phyloP scores from a whole-genome alignment of 2,329 filamentous ascomycete species.

The Cladophialophora immunda region DNA sequence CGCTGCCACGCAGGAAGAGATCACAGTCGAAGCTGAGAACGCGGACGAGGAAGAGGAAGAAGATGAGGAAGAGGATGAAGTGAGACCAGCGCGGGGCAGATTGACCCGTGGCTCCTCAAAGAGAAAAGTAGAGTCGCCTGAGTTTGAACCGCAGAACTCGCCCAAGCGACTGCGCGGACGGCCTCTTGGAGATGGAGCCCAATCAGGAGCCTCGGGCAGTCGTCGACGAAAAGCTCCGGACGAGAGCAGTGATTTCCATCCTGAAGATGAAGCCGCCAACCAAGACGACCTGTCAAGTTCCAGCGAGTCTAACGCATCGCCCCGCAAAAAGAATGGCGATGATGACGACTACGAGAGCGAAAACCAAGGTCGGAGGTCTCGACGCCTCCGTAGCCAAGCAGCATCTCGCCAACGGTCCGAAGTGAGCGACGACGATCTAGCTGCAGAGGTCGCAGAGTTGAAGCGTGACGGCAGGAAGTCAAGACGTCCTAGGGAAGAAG shows the following conservation, averaged over 20 bases:
- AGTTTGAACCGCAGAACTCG: slow-evolving; percentile 41
- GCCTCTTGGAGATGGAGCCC: slow-evolving; percentile 41
- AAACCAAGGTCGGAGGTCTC: slow-evolving; percentile 59
- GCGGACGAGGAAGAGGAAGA: slow-evolving; percentile 45
- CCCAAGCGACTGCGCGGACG: slow-evolving; percentile 46
- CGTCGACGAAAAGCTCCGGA: slow-evolving; percentile 58
- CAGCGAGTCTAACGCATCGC: slow-evolving; percentile 55
- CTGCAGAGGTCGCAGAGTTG: slow-evolving; percentile 50
- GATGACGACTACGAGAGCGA: slow-evolving; percentile 58
- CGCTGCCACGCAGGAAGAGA: slow-evolving; percentile 49
- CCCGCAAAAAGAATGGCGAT: slow-evolving; percentile 51
- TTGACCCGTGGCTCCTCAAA: slow-evolving; percentile 44
- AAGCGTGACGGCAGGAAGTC: slow-evolving; percentile 55
- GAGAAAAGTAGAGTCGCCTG: slow-evolving; percentile 45
- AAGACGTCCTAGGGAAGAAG: slow-evolving; percentile 41
- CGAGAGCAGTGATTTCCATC: slow-evolving; percentile 71
- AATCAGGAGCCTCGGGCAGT: slow-evolving; percentile 51
- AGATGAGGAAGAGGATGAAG: slow-evolving; percentile 66
- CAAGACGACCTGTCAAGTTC: slow-evolving; percentile 64
- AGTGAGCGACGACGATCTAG: slow-evolving; percentile 52
- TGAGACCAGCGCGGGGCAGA: slow-evolving; percentile 59
- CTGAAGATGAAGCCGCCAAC: slow-evolving; percentile 64
- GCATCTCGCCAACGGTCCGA: slow-evolving; percentile 58
- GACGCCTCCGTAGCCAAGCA: slow-evolving; percentile 58
- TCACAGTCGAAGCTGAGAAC: slow-evolving; percentile 54